These are phyloP conservation scores for Saksenaea oblongispora DNA, from an alignment of 371 early-diverging fungal species.

Conservation along the genomic window DNA sequence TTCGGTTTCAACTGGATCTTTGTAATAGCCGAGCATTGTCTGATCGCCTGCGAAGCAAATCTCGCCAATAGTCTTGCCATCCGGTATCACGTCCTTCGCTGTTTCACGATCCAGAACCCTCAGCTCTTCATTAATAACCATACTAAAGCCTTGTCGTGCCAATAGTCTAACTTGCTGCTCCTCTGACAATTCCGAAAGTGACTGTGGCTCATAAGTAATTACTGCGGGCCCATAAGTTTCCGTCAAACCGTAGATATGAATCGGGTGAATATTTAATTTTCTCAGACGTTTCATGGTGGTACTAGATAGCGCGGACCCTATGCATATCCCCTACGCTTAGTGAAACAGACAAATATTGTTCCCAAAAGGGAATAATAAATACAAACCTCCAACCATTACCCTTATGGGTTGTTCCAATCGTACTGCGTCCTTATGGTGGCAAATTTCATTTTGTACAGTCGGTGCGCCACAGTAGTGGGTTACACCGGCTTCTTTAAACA, in stretches of 20 bases:
- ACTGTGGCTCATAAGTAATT: constrained; percentile 37
- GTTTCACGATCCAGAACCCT: constrained; percentile 54
- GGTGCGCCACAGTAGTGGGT: constrained; percentile 72
- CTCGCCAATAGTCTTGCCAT: constrained; percentile 66
- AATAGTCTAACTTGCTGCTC: constrained; percentile 44
- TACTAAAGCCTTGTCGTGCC: constrained; percentile 63
- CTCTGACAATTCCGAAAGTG: constrained; percentile 28
- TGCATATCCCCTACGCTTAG: background rate
- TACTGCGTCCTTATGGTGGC: constrained; percentile 53
- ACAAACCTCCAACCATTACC: constrained; percentile 53
- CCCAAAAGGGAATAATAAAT: background rate
- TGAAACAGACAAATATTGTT: background rate
- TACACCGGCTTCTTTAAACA: constrained; percentile 47
- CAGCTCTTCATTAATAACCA: constrained; percentile 57
- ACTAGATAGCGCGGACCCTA: constrained; percentile 61
- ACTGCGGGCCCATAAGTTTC: constrained; percentile 63
- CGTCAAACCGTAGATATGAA: constrained; percentile 74
- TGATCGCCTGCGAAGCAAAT: constrained; percentile 67
- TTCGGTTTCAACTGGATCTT: constrained; percentile 61
- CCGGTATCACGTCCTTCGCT: constrained; percentile 52
- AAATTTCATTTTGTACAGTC: constrained; percentile 67
- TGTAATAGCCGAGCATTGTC: constrained; percentile 60
- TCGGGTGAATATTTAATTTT: constrained; percentile 54
- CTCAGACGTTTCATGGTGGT: constrained; percentile 55
- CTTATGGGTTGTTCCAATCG: constrained; percentile 44